phyloP scores from a whole-genome alignment of 768 basidiomycete species.

The Hemileccinum impolitum region DNA sequence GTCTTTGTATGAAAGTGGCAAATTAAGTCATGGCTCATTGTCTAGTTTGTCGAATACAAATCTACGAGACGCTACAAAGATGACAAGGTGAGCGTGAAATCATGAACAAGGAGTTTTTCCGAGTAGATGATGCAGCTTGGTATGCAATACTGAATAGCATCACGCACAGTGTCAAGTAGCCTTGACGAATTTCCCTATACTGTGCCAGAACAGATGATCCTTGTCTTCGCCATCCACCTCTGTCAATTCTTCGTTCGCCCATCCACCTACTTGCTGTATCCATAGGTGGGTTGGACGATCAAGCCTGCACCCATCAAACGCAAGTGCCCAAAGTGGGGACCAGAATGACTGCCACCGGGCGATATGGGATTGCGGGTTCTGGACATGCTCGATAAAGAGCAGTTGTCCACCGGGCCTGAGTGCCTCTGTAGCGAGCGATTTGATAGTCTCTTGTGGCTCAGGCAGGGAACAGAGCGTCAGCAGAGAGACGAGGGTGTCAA shows the following conservation, averaged over 20 bases:
- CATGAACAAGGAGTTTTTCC: no score
- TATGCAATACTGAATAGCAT: no score
- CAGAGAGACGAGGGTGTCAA: conserved; percentile 64
- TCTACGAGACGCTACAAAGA: no score
- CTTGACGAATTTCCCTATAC: conserved; percentile 56
- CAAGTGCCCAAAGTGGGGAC: conserved; percentile 62
- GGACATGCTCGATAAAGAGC: conserved; percentile 70
- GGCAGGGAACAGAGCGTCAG: conserved; percentile 68
- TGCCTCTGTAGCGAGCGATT: conserved; percentile 44
- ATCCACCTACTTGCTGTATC: conserved; percentile 44
- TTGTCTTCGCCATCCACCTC: conserved; percentile 49
- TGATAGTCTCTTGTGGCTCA: conserved; percentile 46
- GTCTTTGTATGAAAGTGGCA: no score
- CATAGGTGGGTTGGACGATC: conserved; percentile 53
- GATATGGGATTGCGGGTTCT: conserved; percentile 48
- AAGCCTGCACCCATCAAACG: conserved; percentile 62
- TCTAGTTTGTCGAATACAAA: no score
- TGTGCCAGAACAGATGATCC: conserved; percentile 61
- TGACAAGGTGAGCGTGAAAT: no score
- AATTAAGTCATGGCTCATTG: no score
- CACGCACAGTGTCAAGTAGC: conserved; percentile 6
- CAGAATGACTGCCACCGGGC: conserved; percentile 73
- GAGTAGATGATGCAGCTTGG: no score
- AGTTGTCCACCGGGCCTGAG: conserved; percentile 64
- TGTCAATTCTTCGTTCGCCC: conserved; percentile 47